Percentiles rank a stretch among this genome's conserved stretches.
phyloP scores from a whole-genome alignment of 495 filamentous ascomycete genomes.

The Tuber magnatum region DNA sequence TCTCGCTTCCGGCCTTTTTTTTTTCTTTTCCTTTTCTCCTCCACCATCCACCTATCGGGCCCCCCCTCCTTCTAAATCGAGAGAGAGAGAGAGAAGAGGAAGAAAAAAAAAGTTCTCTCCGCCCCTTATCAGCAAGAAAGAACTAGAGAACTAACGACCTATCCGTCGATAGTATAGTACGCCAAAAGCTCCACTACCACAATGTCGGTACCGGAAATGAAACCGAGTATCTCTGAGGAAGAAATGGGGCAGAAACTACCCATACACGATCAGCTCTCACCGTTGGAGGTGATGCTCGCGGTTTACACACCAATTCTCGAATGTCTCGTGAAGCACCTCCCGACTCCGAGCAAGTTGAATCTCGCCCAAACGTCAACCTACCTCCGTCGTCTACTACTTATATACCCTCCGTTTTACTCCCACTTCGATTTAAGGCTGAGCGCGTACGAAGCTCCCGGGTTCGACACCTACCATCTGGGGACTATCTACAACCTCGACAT shows the following conservation, averaged over 20 bases:
- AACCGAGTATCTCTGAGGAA: background rate
- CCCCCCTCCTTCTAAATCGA: background rate
- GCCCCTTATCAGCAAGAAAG: background rate
- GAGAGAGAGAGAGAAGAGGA: background rate
- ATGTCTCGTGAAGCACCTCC: constrained; percentile 41
- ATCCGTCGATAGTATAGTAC: background rate
- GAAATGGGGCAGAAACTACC: background rate
- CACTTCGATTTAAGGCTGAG: constrained; percentile 38
- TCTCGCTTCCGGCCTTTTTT: background rate
- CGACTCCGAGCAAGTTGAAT: constrained; percentile 34
- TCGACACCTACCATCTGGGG: constrained; percentile 39
- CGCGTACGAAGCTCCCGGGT: constrained; percentile 33
- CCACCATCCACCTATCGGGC: background rate
- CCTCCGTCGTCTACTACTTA: constrained; percentile 33
- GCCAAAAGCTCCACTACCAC: background rate
- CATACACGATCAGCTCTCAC: constrained; percentile 36
- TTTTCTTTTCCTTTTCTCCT: background rate
- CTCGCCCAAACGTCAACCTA: constrained; percentile 36
- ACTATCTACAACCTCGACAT: constrained; percentile 40
- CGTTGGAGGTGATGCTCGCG: constrained; percentile 37
- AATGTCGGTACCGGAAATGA: background rate
- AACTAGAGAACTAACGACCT: background rate
- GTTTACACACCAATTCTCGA: constrained; percentile 41
- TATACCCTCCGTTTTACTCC: constrained; percentile 39
- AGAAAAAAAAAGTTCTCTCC: background rate